These are phyloP conservation scores for Microcyclospora tardicrescens DNA, from an alignment of 2,329 filamentous ascomycete genomes.

Conservation along the genomic window DNA sequence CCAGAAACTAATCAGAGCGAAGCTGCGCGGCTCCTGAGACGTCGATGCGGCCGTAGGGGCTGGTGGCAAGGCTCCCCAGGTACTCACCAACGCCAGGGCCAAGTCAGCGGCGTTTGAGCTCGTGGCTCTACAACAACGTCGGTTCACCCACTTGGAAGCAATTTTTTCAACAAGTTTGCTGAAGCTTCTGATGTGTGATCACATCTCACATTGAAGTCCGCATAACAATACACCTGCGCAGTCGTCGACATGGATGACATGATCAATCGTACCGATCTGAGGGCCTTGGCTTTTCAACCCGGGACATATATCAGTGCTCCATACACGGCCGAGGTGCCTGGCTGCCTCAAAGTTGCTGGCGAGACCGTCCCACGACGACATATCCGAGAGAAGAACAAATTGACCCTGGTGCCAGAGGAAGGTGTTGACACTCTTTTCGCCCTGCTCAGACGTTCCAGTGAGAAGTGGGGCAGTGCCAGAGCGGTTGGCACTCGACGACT, in stretches of 20 bases:
- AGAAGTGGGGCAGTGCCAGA: constrained; percentile 4
- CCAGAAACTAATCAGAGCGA: too few relatives aligned
- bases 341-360: constrained; percentile 2
- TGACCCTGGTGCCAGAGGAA: constrained; percentile 1
- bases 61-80: too few relatives aligned
- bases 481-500: constrained; percentile 5
- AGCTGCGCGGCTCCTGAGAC: too few relatives aligned
- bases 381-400: constrained; percentile 2
- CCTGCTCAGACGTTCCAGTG: constrained; percentile 1
- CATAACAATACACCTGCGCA: too few relatives aligned
- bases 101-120: too few relatives aligned
- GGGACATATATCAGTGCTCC: constrained; percentile 43
- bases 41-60: too few relatives aligned
- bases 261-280: constrained; percentile 29
- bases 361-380: constrained; percentile 6
- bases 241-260: constrained; percentile 16
- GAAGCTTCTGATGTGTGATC: too few relatives aligned
- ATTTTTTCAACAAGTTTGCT: too few relatives aligned
- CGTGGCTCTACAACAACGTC: too few relatives aligned
- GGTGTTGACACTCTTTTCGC: constrained; percentile 4
- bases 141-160: too few relatives aligned
- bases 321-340: constrained; percentile 5
- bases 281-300: constrained; percentile 36
- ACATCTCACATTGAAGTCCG: too few relatives aligned
- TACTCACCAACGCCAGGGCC: too few relatives aligned